These are phyloP conservation scores for Populus davidiana DNA, from an alignment of 345 rosid genomes.

Conservation along the genomic window DNA sequence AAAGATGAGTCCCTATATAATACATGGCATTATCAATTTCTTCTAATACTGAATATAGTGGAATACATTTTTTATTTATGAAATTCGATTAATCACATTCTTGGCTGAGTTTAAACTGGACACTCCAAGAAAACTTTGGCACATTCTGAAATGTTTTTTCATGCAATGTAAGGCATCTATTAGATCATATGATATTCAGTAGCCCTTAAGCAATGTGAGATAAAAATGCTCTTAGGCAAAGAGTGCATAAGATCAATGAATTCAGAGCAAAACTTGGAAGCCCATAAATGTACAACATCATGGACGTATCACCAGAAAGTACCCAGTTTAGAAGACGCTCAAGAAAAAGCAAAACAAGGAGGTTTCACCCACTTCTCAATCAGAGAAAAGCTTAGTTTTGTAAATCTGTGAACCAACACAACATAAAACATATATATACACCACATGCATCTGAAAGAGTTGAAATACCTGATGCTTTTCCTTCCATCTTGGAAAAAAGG, in stretches of 20 bases:
- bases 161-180: background rate
- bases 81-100: background rate
- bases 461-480: conserved; percentile 88
- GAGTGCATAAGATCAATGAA: background rate
- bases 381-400: background rate
- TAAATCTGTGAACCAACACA: background rate
- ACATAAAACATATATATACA: background rate
- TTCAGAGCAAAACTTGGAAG: background rate
- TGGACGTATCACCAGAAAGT: background rate
- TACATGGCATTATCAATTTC: background rate
- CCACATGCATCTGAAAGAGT: background rate
- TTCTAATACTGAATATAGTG: background rate
- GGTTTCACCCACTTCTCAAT: background rate
- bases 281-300: background rate
- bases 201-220: background rate
- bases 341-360: background rate
- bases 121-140: background rate
- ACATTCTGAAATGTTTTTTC: background rate
- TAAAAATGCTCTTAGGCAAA: background rate
- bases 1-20: background rate
- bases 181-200: background rate
- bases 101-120: background rate
- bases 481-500: conserved; percentile 97
- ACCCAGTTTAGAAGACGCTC: background rate
- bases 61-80: background rate